Base-by-base conservation (phyloP, 805 yeast genomes). In the Grigorovia jiainica region DNA sequence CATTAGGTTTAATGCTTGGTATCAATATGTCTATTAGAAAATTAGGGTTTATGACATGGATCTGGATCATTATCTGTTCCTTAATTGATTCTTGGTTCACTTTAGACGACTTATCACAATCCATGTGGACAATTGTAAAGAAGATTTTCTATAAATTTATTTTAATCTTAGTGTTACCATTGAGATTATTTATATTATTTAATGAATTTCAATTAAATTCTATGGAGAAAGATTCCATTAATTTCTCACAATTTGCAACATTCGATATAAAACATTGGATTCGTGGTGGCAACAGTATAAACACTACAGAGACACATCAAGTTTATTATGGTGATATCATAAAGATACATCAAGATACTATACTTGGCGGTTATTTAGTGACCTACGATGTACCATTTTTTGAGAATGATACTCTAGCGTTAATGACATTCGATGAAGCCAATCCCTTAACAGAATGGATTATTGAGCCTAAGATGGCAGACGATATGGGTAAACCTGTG, bases 361-460 rank as follows among this genome's bases (percentile, higher is more conserved):
- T 85, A 1, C 55, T 77, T 41, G 95, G 92, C 17, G 80, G 80
- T 1, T 90, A 86, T 58, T 65, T 90, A 47, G 95, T 87, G 60
- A 83, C 95, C 1, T 90, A 86, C 59, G 66, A 73, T 34, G 70
- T 66, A 51, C 60, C 66, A 4, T 87, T 84, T 60, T 74, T 75
- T 39, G 61, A 73, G 2, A 94, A 90, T 0, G 72, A 87, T 1
- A 62, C 71, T 18, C 19, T 34, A 23, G 86, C 90, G 18, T 76
- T 95, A 0, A 67, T 85, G 39, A 77, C 80, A 47, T 76, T 76
- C 16, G 75, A 69, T 53, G 72, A 71, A 48, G 73, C 70, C 39
- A 83, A 78, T 51, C 50, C 45, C 13, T 78, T 80, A 61, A 87
- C 85, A 57, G 74, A 77, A 45, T 92, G 95, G 90, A 65, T 75